phyloP scores from a whole-genome alignment of 1,284 basidiomycete species.

The Stygiomarasmius scandens region DNA sequence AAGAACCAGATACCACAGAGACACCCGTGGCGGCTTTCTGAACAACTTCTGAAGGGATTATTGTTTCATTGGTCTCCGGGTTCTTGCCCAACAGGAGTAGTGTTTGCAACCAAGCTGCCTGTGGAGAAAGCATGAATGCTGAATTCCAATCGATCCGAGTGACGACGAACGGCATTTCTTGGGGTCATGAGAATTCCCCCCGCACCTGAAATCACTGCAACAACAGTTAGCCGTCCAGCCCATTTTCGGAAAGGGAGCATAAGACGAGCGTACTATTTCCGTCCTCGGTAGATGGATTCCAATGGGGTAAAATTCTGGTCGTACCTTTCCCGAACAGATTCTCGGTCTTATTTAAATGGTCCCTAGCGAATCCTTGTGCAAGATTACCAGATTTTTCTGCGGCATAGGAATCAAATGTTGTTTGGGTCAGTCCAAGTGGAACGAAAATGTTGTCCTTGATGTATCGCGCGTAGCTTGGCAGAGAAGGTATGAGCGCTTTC shows the following conservation, averaged over 20 bases:
- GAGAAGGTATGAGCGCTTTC: constrained; percentile 12
- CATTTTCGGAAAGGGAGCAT: background rate
- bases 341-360: constrained; percentile 15
- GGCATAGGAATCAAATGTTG: constrained; percentile 22
- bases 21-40: constrained; percentile 24
- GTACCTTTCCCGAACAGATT: constrained; percentile 23
- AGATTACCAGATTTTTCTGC: constrained; percentile 21
- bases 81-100: constrained; percentile 25
- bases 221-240: background rate
- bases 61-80: constrained; percentile 19
- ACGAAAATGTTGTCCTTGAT: constrained; percentile 25
- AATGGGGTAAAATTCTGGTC: constrained; percentile 21
- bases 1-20: constrained; percentile 10
- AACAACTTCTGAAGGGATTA: constrained; percentile 24
- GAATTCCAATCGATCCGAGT: background rate
- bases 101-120: constrained; percentile 30
- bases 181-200: constrained; percentile 30
- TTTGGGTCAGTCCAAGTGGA: constrained; percentile 21
- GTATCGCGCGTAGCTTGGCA: constrained; percentile 18
- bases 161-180: constrained; percentile 25
- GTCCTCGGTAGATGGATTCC: constrained; percentile 24
- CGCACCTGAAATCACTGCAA: constrained; percentile 23
- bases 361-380: constrained; percentile 19
- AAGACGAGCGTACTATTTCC: constrained; percentile 23
- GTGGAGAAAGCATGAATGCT: background rate